phyloP scores from a whole-genome alignment of 139 green algal species.

The Chlorella sp. region DNA sequence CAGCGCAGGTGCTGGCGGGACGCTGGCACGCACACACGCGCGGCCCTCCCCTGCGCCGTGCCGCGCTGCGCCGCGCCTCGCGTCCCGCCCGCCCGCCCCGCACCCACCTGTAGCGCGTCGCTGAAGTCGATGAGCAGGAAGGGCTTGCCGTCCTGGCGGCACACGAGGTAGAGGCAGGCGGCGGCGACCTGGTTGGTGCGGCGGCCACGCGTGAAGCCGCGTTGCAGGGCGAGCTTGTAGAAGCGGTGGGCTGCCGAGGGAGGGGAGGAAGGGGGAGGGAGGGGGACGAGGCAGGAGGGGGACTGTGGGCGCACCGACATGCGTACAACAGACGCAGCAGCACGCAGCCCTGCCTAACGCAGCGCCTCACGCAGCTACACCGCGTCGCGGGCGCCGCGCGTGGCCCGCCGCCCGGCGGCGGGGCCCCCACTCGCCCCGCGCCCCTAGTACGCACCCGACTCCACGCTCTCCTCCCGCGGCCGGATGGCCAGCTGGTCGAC shows the following conservation, averaged over 20 bases:
- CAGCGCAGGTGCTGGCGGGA: too few relatives aligned
- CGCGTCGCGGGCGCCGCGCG: background rate
- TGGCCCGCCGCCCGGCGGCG: conserved; percentile 19
- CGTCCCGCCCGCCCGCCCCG: too few relatives aligned
- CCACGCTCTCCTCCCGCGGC: conserved; percentile 74
- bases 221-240: conserved; percentile 88
- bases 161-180: conserved; percentile 95
- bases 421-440: background rate
- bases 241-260: conserved; percentile 59
- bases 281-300: background rate
- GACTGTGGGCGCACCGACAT: too few relatives aligned
- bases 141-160: conserved; percentile 89
- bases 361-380: too few relatives aligned
- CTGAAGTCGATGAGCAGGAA: conserved; percentile 99
- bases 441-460: conserved; percentile 53
- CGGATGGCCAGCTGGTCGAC: conserved; percentile 84
- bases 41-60: background rate
- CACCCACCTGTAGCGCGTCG: conserved; percentile 69
- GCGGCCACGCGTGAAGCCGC: conserved; percentile 92
- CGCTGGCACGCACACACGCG: too few relatives aligned
- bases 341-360: too few relatives aligned
- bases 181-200: conserved; percentile 90
- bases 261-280: background rate
- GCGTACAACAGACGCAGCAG: too few relatives aligned
- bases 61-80: too few relatives aligned